Evolutionary conservation across 1,284 basidiomycete species (phyloP).

Genomic region (Papiliotrema laurentii): DNA sequence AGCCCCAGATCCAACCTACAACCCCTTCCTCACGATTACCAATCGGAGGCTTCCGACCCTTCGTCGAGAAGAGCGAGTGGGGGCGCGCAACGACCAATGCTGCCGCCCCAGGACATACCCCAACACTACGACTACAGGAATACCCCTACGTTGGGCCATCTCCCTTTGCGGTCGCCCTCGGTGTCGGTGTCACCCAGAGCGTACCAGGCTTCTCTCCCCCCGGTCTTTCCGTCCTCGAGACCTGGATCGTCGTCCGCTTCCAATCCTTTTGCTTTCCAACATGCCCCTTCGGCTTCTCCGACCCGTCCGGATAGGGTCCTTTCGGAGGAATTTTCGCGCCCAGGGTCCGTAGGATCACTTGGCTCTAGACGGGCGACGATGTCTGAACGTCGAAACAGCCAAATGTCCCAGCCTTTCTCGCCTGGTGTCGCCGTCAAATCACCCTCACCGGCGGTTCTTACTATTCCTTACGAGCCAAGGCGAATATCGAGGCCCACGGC

Average conservation of each 20-base stretch:
- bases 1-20: not conserved
- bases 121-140: constrained; percentile 12
- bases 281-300: constrained; percentile 17
- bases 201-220: constrained; percentile 13
- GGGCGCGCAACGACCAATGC: constrained; percentile 23
- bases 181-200: constrained; percentile 35
- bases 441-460: constrained; percentile 15
- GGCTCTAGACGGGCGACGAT: not conserved
- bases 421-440: constrained; percentile 14
- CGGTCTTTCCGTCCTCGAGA: constrained; percentile 17
- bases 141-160: constrained; percentile 10
- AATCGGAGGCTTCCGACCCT: no score
- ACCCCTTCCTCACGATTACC: not conserved
- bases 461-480: constrained; percentile 27
- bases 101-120: constrained; percentile 28
- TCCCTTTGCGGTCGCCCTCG: constrained; percentile 33
- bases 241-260: constrained; percentile 25
- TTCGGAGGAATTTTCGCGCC: constrained; percentile 12
- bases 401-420: constrained; percentile 1
- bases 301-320: constrained; percentile 12
- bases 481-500: constrained; percentile 18
- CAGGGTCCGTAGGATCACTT: not conserved
- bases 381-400: constrained; percentile 1
- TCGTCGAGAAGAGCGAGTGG: constrained; percentile 5
- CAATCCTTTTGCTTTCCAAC: constrained; percentile 18